Percentiles rank a stretch among this genome's conserved stretches.
Conservation (phyloP, 2,329 filamentous ascomycete species). For the Cladosporium colombiae region DNA sequence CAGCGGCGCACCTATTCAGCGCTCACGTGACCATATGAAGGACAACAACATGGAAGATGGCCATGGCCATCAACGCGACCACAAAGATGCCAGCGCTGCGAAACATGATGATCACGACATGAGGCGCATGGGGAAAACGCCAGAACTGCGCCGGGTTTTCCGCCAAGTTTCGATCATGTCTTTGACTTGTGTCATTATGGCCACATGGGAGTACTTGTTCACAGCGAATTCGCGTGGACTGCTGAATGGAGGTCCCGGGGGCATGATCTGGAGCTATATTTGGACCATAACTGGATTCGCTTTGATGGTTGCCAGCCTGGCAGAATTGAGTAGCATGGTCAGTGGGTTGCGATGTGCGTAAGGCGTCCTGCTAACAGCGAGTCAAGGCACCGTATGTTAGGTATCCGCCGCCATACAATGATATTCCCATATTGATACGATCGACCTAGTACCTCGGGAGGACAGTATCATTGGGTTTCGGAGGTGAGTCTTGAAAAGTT, state of each 20-base stretch:
- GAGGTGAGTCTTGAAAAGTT: conserved; percentile 24
- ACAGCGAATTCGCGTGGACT: not conserved
- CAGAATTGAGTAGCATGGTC: conserved; percentile 16
- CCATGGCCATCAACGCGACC: not conserved
- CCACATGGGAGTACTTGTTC: conserved; percentile 10
- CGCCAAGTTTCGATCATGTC: conserved; percentile 6
- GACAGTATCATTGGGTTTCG: conserved; percentile 30
- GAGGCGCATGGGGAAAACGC: conserved; percentile 10
- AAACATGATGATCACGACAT: conserved; percentile 11
- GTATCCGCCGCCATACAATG: no score
- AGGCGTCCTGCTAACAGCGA: not conserved
- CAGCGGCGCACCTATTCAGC: not conserved
- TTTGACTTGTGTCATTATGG: conserved; percentile 9
- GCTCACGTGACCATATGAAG: not conserved
- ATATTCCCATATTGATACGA: conserved; percentile 18
- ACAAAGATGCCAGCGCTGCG: conserved; percentile 6
- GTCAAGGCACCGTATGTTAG: conserved; percentile 1
- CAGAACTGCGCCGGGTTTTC: not conserved
- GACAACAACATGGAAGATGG: not conserved
- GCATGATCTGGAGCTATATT: conserved; percentile 8
- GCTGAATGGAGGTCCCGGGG: not conserved
- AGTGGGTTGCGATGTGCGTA: not conserved
- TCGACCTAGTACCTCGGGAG: conserved; percentile 22
- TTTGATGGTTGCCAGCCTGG: conserved; percentile 1
- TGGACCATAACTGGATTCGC: conserved; percentile 2